Evolutionary conservation across 2,329 filamentous ascomycete species (phyloP).

Genomic region (Ceratocystis colombiana): DNA sequence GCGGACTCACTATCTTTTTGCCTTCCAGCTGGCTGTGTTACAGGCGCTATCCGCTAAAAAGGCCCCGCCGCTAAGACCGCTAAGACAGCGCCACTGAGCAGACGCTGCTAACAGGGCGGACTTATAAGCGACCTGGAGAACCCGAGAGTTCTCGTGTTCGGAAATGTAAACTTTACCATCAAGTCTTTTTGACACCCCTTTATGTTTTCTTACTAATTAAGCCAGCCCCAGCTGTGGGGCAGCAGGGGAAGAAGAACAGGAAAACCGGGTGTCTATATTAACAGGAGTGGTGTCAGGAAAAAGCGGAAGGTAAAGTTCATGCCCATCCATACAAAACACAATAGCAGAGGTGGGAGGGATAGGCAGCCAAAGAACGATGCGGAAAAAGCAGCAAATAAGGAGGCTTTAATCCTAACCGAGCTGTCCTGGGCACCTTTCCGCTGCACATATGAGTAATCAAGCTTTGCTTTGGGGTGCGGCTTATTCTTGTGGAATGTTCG

Average conservation of each 20-base stretch:
- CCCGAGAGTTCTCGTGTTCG: slow-evolving; percentile 10
- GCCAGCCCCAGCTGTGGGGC: background rate
- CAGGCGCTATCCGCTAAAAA: background rate
- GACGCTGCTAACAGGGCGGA: background rate
- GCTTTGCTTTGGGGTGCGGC: background rate
- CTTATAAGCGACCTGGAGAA: background rate
- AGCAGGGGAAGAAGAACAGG: background rate
- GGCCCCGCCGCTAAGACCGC: background rate
- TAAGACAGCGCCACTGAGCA: background rate
- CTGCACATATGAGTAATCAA: background rate
- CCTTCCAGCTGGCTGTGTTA: slow-evolving; percentile 1
- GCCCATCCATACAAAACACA: background rate
- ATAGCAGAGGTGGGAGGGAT: background rate
- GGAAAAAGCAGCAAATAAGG: background rate
- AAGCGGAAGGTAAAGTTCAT: background rate
- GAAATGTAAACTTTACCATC: background rate
- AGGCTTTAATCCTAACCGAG: background rate
- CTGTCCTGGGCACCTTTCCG: background rate
- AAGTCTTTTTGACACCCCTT: too few relatives aligned
- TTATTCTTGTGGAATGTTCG: background rate
- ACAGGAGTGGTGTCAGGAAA: background rate
- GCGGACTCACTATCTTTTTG: background rate
- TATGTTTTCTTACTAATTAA: too few relatives aligned
- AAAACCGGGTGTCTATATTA: background rate
- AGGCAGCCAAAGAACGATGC: background rate